Evolutionary conservation across 352 stramenopile genomes (phyloP), one percentile per base, ranked within the genome.

Genomic region (Globisporangium echinulatum): DNA sequence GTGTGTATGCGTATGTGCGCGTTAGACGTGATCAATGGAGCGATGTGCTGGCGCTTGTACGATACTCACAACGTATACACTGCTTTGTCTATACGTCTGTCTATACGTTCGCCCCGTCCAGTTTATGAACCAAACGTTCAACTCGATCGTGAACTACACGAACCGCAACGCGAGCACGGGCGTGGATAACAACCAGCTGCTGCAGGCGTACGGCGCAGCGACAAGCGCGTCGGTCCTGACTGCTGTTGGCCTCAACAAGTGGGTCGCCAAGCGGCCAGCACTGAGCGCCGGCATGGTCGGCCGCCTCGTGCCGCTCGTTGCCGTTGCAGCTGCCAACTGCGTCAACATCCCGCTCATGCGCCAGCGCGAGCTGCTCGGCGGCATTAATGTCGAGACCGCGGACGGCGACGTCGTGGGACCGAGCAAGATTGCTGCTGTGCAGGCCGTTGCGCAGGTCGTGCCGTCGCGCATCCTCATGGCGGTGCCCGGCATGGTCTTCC

Each of bases 91-190:
- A n/a, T 19, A 15, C 0, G 37, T 39, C 36, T 67, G 1, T 55
- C 15, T 62, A 25, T 25, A 25, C 19, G 19, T 43, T 43, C 39
- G 7, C 39, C 39, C 9, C 9, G 7, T 7, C 9, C 39, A 86
- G 72, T 94, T 87, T 56, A 85, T 92, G 70, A 97, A 97, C 75
- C 89, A 97, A 68, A 94, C 80, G 17, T 97, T 96, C 66, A 97
- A 97, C 72, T 92, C 87, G 49, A 83, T 94, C 61, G 85, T 97
- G 69, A 97, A 97, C 76, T 97, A 96, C 71, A 91, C 85, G 11
- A 97, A 97, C 79, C 85, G 89, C 46, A 97, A 97, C 63, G 87
- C 87, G 51, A 95, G 86, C 52, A 93, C 85, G 52, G 84, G 84
- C 48, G 84, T 96, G 8, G 86, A 80, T 19, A 87, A 73, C 43